phyloP scores from a whole-genome alignment of 306 rosid genomes.

The Quercus alba region DNA sequence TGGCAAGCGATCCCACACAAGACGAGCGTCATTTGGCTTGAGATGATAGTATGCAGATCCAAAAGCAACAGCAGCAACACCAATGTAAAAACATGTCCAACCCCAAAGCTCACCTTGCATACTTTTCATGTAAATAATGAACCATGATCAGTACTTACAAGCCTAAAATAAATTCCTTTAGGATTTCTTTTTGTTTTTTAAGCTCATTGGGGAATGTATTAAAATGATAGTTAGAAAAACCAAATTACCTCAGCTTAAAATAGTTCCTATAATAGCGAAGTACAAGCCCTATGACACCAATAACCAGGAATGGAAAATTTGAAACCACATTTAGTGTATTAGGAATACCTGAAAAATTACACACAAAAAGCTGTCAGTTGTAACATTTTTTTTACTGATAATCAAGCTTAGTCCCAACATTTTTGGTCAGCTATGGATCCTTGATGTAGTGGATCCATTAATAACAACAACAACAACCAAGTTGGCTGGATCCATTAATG shows the following conservation, averaged over 20 bases:
- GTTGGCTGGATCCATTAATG: too few relatives aligned
- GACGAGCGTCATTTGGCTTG: constrained; percentile 73
- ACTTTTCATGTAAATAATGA: constrained; percentile 29
- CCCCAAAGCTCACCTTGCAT: constrained; percentile 87
- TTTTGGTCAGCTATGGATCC: too few relatives aligned
- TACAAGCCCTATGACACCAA: constrained; percentile 68
- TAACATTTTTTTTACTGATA: not conserved
- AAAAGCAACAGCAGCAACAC: constrained; percentile 73
- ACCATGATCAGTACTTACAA: constrained; percentile 12
- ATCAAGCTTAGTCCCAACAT: too few relatives aligned
- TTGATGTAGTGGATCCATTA: too few relatives aligned
- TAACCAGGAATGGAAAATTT: constrained; percentile 75
- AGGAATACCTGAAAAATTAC: constrained; percentile 63
- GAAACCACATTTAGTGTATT: constrained; percentile 79
- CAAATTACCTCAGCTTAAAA: constrained; percentile 63
- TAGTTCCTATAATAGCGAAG: constrained; percentile 62
- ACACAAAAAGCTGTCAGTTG: not conserved
- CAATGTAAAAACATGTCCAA: constrained; percentile 82
- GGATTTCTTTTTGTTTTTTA: too few relatives aligned
- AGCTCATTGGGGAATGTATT: not conserved
- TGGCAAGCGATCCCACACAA: constrained; percentile 93
- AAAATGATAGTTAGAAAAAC: not conserved
- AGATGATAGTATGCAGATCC: constrained; percentile 95
- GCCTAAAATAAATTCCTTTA: not conserved
- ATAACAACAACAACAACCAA: too few relatives aligned